Base-by-base conservation (phyloP, 345 rosid species). In the Citrus glauca region DNA sequence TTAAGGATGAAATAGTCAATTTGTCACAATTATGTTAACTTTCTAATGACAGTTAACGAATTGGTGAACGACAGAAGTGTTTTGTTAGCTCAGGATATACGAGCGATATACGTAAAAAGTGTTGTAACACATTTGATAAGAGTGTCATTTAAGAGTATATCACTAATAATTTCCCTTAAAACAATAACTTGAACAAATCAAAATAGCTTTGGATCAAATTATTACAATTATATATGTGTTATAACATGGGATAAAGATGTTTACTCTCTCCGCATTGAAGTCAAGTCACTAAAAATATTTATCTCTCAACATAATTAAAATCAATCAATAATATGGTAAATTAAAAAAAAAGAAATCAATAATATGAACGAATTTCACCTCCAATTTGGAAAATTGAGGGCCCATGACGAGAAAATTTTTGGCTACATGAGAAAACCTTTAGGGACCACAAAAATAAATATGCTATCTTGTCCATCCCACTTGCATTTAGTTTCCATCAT, bases 71-170 rank as follows among this genome's bases (percentile, higher is more conserved):
- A 32, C 33, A 32, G 4, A 32, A 32, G 33, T 4, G 4, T 32
- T 32, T 32, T 32, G 5, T 3, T 0, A 32, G 4, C 0, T 32
- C 0, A 4, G 4, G 4, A 0, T 32, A 32, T 4, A 32, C 33
- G 5, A 32, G 33, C 4, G 5, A 32, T 32, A 32, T 32, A 32
- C 0, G 33, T 32, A 0, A 32, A 32, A 32, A 32, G 0, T 32
- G 0, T 32, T 32, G 0, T 32, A 32, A 0, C 5, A 32, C 0
- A 0, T 32, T 32, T 32, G 5, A 32, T 32, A 32, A 5, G 0
- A 0, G 0, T 32, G 5, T 32, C 5, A 32, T 32, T 32, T 32
- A 32, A 32, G 0, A 4, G 4, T 32, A 32, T 32, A 32, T 32
- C 0, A 0, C 33, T 32, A 32, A 32, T 32, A 32, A 4, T 32